Evolutionary conservation across 441 rosid species (phyloP).

Genomic region (Codiaeum variegatum): DNA sequence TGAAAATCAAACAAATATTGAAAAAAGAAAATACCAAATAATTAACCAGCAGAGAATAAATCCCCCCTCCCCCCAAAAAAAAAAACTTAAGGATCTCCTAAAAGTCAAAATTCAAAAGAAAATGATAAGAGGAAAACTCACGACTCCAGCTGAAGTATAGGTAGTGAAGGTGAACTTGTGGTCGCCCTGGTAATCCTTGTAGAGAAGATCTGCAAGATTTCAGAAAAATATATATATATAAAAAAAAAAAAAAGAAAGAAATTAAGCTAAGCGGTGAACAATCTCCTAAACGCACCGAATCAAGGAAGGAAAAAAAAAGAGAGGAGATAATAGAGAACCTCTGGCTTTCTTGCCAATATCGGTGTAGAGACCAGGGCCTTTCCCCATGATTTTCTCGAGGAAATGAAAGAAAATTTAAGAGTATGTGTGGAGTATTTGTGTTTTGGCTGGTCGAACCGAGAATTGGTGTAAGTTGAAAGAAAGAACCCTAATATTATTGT

Average conservation of each 20-base stretch:
- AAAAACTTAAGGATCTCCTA: not conserved
- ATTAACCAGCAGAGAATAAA: not conserved
- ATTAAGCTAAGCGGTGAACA: not conserved
- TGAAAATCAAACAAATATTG: not conserved
- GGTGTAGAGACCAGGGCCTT: conserved; percentile 93
- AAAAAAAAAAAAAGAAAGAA: not conserved
- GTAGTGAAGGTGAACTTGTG: conserved; percentile 87
- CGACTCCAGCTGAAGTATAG: conserved; percentile 71
- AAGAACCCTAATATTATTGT: conserved; percentile 20
- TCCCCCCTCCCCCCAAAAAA: no score
- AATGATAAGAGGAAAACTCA: conserved; percentile 31
- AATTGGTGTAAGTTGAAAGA: not conserved
- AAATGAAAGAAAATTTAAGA: conserved; percentile 15
- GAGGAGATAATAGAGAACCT: conserved; percentile 35
- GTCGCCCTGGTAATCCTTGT: conserved; percentile 83
- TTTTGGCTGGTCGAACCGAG: not conserved
- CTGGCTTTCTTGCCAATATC: conserved; percentile 93
- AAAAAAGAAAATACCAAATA: not conserved
- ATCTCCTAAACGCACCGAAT: not conserved
- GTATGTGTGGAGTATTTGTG: not conserved
- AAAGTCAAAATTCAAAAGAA: not conserved
- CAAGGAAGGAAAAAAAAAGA: not conserved
- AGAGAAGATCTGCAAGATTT: conserved; percentile 63
- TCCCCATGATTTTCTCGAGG: conserved; percentile 54
- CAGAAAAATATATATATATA: not conserved